Percentiles rank a stretch among this genome's conserved stretches.
Conservation (phyloP, 208 protist species). For the Phytomonas francai region DNA sequence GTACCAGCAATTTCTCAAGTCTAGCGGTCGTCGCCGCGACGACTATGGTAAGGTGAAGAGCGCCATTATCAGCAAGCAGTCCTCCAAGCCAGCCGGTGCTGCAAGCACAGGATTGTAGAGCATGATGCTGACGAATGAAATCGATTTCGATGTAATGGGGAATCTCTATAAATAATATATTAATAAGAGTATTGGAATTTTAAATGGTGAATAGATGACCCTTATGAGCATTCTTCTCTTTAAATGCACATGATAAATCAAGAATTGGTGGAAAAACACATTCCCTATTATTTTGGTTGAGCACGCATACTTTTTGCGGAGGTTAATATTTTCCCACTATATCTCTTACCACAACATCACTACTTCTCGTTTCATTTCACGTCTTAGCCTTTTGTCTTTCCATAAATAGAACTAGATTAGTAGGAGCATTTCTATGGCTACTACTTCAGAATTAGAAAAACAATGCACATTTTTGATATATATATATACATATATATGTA, state of each 20-base stretch:
- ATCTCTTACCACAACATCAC: not conserved
- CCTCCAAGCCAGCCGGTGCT: conserved; percentile 73
- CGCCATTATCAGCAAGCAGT: conserved; percentile 66
- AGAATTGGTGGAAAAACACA: not conserved
- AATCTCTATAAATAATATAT: conserved; percentile 4
- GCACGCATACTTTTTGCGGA: not conserved
- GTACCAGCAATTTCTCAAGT: conserved; percentile 92
- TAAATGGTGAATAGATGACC: not conserved
- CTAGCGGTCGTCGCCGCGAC: conserved; percentile 84
- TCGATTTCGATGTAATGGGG: not conserved
- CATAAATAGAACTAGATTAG: not conserved
- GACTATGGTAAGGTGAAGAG: conserved; percentile 77
- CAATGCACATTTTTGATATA: not conserved
- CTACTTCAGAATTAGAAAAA: not conserved
- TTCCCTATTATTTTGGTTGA: not conserved
- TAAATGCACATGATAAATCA: not conserved
- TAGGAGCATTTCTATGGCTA: not conserved
- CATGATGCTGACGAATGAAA: not conserved
- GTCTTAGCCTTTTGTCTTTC: not conserved
- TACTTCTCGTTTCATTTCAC: not conserved
- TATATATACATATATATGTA: not conserved
- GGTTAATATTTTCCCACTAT: too few relatives aligned
- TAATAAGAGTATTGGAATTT: not conserved
- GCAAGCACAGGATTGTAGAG: conserved; percentile 85
- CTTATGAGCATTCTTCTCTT: not conserved